Evolutionary conservation across 2,329 filamentous ascomycete species (phyloP).

Genomic region (Xylaria sp.): DNA sequence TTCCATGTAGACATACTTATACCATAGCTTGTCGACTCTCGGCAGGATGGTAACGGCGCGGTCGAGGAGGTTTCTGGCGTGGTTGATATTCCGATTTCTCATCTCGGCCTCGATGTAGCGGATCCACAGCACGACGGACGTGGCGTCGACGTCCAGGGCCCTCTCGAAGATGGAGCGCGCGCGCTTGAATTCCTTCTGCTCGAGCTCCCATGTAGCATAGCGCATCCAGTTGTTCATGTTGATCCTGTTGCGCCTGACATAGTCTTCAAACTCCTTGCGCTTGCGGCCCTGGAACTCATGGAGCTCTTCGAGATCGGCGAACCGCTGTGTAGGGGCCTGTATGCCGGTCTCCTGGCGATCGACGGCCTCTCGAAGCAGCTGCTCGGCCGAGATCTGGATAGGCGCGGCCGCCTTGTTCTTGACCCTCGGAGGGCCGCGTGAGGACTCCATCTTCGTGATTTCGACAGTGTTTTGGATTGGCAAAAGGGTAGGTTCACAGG

Average conservation of each 20-base stretch:
- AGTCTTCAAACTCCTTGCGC: conserved; percentile 96
- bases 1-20: conserved; percentile 99
- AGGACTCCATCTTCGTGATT: conserved; percentile 79
- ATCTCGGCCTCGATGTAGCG: conserved; percentile 97
- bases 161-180: conserved; percentile 95
- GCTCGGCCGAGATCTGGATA: conserved; percentile 93
- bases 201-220: conserved; percentile 96
- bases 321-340: conserved; percentile 92
- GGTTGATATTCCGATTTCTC: conserved; percentile 94
- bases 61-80: conserved; percentile 93
- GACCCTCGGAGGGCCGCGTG: conserved; percentile 91
- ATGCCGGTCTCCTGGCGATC: conserved; percentile 91
- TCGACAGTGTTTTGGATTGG: conserved; percentile 1
- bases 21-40: conserved; percentile 96
- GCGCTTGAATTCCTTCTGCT: conserved; percentile 95
- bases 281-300: conserved; percentile 98
- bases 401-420: conserved; percentile 98
- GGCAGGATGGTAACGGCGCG: conserved; percentile 93
- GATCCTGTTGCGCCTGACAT: conserved; percentile 92
- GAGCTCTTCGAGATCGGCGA: conserved; percentile 95
- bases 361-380: conserved; percentile 95
- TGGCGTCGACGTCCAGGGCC: conserved; percentile 90
- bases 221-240: conserved; percentile 99
- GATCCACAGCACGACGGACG: conserved; percentile 88
- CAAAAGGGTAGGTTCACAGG: too few relatives aligned